Conservation (phyloP, 2,329 filamentous ascomycete genomes). For the Echinosphaeria canescens region DNA sequence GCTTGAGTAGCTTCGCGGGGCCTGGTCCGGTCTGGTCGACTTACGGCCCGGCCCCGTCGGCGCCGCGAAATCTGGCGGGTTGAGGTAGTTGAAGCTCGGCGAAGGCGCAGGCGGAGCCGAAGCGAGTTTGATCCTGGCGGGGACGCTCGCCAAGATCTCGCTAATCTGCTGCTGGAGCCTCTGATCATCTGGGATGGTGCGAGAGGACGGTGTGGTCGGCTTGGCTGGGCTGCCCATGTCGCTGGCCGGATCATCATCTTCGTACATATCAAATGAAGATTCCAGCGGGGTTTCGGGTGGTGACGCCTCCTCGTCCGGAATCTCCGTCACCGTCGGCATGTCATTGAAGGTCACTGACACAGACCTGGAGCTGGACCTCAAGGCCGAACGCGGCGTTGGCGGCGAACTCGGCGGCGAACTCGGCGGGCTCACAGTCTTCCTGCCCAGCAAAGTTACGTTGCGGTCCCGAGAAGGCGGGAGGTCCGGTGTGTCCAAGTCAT, state of each 20-base stretch:
- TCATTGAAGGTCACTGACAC: slow-evolving; percentile 20
- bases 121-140: slow-evolving; percentile 57
- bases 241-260: no score
- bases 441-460: no score
- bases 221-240: slow-evolving; percentile 19
- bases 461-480: no score
- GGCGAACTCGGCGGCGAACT: no score
- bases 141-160: slow-evolving; percentile 56
- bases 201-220: slow-evolving; percentile 12
- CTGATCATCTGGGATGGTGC: slow-evolving; percentile 13
- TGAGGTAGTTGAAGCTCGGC: slow-evolving; percentile 27
- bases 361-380: slow-evolving; percentile 14
- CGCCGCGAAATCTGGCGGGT: slow-evolving; percentile 33
- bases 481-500: no score
- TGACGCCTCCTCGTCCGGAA: slow-evolving; percentile 17
- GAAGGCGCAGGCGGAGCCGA: slow-evolving; percentile 24
- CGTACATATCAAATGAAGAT: no score
- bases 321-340: slow-evolving; percentile 19
- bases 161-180: slow-evolving; percentile 63
- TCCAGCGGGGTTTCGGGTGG: slow-evolving; percentile 16
- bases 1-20: slow-evolving; percentile 24
- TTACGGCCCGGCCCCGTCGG: slow-evolving; percentile 12
- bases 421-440: no score
- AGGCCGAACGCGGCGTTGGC: slow-evolving; percentile 23
- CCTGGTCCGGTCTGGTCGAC: slow-evolving; percentile 16